Evolutionary conservation across 495 filamentous ascomycete species (phyloP).

Genomic region (Aspergillus coremiiformis): DNA sequence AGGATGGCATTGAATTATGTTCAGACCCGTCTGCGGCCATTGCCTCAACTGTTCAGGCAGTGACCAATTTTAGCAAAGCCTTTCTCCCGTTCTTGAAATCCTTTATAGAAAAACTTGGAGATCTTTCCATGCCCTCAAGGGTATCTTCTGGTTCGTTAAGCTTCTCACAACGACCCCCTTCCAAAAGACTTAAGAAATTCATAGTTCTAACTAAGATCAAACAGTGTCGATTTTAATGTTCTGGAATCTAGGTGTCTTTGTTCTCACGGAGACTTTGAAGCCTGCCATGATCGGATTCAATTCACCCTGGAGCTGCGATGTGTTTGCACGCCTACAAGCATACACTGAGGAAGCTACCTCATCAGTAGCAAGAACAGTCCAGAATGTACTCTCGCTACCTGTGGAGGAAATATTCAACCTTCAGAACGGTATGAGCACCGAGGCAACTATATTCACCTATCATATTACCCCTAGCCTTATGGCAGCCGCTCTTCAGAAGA

Average conservation of each 20-base stretch:
- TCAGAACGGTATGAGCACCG: conserved; percentile 11
- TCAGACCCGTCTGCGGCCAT: neutral
- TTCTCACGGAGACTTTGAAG: conserved; percentile 9
- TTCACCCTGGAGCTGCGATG: no score
- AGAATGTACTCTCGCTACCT: neutral
- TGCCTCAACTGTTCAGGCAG: neutral
- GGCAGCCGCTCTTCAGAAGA: conserved; percentile 14
- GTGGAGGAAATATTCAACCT: conserved; percentile 16
- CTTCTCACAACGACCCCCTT: neutral
- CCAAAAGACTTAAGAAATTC: neutral
- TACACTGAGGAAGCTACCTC: neutral
- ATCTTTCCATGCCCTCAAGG: conserved; percentile 13
- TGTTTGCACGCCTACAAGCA: neutral
- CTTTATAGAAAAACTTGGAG: conserved; percentile 5
- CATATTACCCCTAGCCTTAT: conserved; percentile 21
- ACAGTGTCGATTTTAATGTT: conserved; percentile 14
- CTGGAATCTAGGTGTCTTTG: conserved; percentile 18
- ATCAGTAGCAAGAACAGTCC: neutral
- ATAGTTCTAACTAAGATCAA: neutral
- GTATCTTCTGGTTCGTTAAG: conserved; percentile 15
- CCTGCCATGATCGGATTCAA: neutral
- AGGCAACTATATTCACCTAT: neutral
- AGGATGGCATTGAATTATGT: neutral
- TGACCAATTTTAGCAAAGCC: conserved; percentile 1
- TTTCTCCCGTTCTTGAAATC: conserved; percentile 13